phyloP scores from a whole-genome alignment of 139 green algal species.

The Dunaliella primolecta region DNA sequence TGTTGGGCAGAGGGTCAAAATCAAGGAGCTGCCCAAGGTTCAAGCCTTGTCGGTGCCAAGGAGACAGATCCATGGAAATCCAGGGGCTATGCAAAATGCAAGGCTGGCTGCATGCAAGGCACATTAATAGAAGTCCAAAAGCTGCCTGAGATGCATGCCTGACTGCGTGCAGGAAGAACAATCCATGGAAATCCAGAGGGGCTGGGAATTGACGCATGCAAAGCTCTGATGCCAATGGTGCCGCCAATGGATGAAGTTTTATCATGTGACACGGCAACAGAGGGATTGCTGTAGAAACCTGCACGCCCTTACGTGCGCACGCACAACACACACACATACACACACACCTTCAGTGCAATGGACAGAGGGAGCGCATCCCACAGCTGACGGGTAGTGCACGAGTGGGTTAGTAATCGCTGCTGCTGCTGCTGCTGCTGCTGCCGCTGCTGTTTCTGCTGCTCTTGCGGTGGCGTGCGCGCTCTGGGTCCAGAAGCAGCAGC shows the following conservation, averaged over 20 bases:
- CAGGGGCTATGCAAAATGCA: not conserved
- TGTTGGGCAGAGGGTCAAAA: not conserved
- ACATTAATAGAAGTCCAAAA: no score
- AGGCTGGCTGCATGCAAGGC: not conserved
- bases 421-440: constrained; percentile 6
- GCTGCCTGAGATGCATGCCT: no score
- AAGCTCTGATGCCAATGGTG: no score
- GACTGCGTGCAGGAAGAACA: no score
- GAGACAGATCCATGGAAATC: not conserved
- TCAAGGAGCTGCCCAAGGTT: not conserved
- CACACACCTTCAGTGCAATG: constrained; percentile 38
- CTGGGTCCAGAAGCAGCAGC: not conserved
- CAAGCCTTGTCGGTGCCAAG: not conserved
- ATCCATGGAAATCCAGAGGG: no score
- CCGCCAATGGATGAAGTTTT: no score
- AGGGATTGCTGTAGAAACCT: no score
- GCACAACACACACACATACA: no score
- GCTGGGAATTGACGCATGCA: no score
- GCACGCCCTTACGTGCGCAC: no score
- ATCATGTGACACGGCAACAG: no score
- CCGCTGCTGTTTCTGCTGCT: constrained; percentile 5
- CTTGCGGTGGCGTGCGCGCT: not conserved
- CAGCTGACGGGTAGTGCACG: constrained; percentile 34
- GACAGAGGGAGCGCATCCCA: constrained; percentile 47
- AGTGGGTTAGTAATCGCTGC: not conserved